Evolutionary conservation across 768 basidiomycete species (phyloP), one percentile per base, ranked within the genome.

Genomic region (Xerocomellus intermedius): DNA sequence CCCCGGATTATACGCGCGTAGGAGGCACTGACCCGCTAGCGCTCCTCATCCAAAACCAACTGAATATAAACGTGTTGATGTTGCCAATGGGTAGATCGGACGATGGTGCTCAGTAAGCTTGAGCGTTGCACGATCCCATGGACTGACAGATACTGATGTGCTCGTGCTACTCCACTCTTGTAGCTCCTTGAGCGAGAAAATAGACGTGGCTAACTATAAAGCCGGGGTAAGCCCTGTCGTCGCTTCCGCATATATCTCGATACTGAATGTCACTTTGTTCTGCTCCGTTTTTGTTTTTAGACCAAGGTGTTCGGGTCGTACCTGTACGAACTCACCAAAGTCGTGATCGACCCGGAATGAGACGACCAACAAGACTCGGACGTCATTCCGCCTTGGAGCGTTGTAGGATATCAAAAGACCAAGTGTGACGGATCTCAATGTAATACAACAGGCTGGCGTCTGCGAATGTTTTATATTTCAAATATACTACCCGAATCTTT

Each of bases 171-270:
- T 16, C 22, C 22, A 26, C 26, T 26, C 8, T 26, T 26, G 26
- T 26, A 89, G 88, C 71, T 90, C 88, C 26, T 90, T 88, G n/a
- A 93, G 93, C 68, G 94, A 96, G 79, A 97, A 96, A 71, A 78
- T 97, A 45, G 30, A 56, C 10, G 1, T 16, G 10, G 6, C 9
- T n/a, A 96, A 98, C 74, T 95, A 86, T 71, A 84, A 92, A 60
- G 74, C 87, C 67, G 88, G 85, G 63, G 90, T 85, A 69, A 66
- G 85, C 67, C 13, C 46, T 8, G 17, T 42, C 10, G 26, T 47
- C 10, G 17, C 24, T 3, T 51, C n/a, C n/a, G 24, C 4, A 13
- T 9, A 24, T 6, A 8, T 9, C 5, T 12, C 5, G 14, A 19
- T 30, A 8, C 24, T 45, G 41, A 37, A 13, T 24, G 16, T 32